Base-by-base conservation (phyloP, 2,329 filamentous ascomycete species). In the Penicillium sclerotiorum region DNA sequence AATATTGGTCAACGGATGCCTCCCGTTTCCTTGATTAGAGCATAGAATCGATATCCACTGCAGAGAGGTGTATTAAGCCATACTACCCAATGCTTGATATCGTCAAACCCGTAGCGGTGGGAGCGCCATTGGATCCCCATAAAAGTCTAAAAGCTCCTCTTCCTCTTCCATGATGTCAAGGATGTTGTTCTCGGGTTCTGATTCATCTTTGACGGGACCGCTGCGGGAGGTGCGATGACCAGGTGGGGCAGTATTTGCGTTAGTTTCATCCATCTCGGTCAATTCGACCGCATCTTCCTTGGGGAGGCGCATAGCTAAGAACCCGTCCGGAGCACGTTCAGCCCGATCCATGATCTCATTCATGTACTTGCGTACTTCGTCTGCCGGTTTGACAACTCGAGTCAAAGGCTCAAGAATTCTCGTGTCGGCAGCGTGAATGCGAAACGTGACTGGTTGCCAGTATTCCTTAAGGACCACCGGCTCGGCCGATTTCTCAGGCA, bases 291-390 rank as follows among this genome's bases (percentile, higher is more conserved):
- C 52, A 5, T 64, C 60, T 42, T 77, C 74, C 5, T 65, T 65
- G 3, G 83, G 83, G 41, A 86, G 65, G 41, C 79, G 75, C 46
- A 83, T 71, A 1, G 81, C 81, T 8, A 85, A 70, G 61, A 78
- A 80, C 5, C 78, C 77, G 49, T 78, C 76, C 3, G 81, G 79
- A 0, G 80, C 81, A 13, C 80, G 72, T 52, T 77, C 75, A 44
- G 80, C 80, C 3, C 76, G 77, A 56, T 80, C 76, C 73, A 86
- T 85, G 12, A 80, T 68, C 18, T 77, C 74, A 48, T 80, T 76
- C 80, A 83, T 82, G 57, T 80, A 75, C 53, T 74, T 75, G 52
- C 76, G 72, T 3, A 81, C 79, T 56, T 80, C 79, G 1, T 78
- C 73, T 3, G 75, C 65, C 2, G 79, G 74, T 50, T 80, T 81